Evolutionary conservation across 2,329 filamentous ascomycete species (phyloP).

Genomic region (Malbranchea cinnamomea): DNA sequence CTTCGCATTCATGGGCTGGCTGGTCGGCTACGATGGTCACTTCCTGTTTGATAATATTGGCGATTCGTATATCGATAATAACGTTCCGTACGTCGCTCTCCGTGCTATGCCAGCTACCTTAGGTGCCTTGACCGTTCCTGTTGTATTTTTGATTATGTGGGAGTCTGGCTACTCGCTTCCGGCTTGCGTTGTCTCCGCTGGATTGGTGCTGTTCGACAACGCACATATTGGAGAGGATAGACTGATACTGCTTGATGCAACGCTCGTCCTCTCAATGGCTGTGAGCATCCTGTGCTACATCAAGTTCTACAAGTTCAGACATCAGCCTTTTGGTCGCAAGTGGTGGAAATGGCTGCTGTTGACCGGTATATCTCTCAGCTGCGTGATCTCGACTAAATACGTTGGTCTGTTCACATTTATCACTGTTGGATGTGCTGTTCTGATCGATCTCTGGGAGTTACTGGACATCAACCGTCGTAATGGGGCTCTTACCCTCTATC

Average conservation of each 20-base stretch:
- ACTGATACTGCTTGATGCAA: conserved; percentile 86
- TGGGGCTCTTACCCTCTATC: conserved; percentile 61
- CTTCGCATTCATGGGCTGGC: conserved; percentile 92
- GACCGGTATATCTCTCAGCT: conserved; percentile 87
- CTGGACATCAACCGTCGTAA: conserved; percentile 74
- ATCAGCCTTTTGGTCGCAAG: conserved; percentile 78
- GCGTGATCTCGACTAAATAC: conserved; percentile 97
- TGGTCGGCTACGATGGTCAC: conserved; percentile 90
- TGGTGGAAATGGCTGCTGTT: conserved; percentile 99
- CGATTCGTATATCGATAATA: conserved; percentile 93
- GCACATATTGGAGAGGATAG: conserved; percentile 94
- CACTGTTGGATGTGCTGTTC: conserved; percentile 84
- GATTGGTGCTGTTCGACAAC: conserved; percentile 86
- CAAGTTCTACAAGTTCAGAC: conserved; percentile 92
- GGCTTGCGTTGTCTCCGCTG: conserved; percentile 72
- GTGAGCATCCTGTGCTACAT: conserved; percentile 88
- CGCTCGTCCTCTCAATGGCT: conserved; percentile 89
- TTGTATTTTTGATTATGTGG: conserved; percentile 97
- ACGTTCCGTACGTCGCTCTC: conserved; percentile 93
- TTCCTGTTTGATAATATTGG: conserved; percentile 99
- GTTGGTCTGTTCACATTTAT: conserved; percentile 94
- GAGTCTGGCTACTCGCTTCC: conserved; percentile 95
- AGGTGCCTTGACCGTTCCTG: conserved; percentile 84
- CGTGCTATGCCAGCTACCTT: conserved; percentile 83
- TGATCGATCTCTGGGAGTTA: conserved; percentile 90